Evolutionary conservation across 2,329 filamentous ascomycete species (phyloP).

Genomic region (Colletotrichum godetiae): DNA sequence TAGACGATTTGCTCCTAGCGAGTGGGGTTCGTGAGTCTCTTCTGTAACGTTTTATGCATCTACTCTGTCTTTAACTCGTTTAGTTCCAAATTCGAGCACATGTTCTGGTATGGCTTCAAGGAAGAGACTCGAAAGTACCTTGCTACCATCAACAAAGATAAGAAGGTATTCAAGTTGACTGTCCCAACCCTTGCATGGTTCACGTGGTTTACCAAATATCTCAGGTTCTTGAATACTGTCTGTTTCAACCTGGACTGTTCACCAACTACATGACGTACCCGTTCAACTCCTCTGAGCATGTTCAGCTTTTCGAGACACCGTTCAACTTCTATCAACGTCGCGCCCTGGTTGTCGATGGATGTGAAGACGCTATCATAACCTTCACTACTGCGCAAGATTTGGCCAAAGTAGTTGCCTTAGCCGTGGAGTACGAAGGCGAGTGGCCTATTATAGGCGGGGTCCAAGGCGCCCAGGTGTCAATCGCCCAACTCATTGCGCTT

Average conservation of each 20-base stretch:
- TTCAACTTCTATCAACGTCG: constrained; percentile 55
- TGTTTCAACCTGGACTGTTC: constrained; percentile 67
- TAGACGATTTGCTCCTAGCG: constrained; percentile 70
- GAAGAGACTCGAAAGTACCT: constrained; percentile 61
- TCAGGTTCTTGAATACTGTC: constrained; percentile 65
- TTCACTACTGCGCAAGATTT: constrained; percentile 58
- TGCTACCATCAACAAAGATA: constrained; percentile 58
- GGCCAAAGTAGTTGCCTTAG: constrained; percentile 50
- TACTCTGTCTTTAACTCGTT: neutral
- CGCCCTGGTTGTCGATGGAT: constrained; percentile 54
- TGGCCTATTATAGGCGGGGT: constrained; percentile 58
- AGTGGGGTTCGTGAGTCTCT: constrained; percentile 58
- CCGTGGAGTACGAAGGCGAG: constrained; percentile 54
- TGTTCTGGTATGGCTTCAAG: constrained; percentile 64
- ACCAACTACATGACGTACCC: constrained; percentile 66
- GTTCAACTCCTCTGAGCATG: constrained; percentile 55
- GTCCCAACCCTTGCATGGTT: neutral
- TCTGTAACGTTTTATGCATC: neutral
- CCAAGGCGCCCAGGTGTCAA: constrained; percentile 47
- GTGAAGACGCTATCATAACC: constrained; percentile 54
- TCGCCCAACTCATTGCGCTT: constrained; percentile 51
- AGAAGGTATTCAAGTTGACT: constrained; percentile 45
- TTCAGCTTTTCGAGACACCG: constrained; percentile 51
- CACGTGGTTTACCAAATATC: neutral
- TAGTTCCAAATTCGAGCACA: constrained; percentile 43